Evolutionary conservation across 1,139 yeast species (phyloP), one percentile per base, ranked within the genome.

Genomic region (Hyphopichia wangnamkhiaoensis): DNA sequence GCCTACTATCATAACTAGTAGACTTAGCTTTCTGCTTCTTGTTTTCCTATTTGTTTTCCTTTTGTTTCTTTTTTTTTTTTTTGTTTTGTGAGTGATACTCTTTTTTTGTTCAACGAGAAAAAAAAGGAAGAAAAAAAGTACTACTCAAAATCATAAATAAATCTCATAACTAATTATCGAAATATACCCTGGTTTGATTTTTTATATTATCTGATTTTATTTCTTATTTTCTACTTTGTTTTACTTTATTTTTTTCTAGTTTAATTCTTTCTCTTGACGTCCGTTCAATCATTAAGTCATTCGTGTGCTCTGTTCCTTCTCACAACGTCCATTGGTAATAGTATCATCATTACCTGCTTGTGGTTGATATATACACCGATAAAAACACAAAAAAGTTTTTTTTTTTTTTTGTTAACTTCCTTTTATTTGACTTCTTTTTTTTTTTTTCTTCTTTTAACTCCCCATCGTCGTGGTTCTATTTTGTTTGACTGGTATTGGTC

Each of bases 371-470:
- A n/a, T n/a, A n/a, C n/a, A n/a, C n/a, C n/a, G n/a, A n/a, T n/a
- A n/a, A 23, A 12, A 21, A 7, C 7, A 21, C 7, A 21, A 21
- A 21, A 7, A 21, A 21, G 10, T 20, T 13, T 19, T 18, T 21
- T 12, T 16, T 18, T 28, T 27, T 29, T 20, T 13, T 16, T 28
- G n/a, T 29, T 28, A 21, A 18, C 14, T 16, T 18, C 34, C 23
- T 21, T 29, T 36, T 32, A 20, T 31, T 32, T 27, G 16, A 31
- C n/a, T 18, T 21, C 33, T 17, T 23, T 27, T 32, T 25, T 34
- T 27, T n/a, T 25, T 25, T 20, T 31, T 40, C 31, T 30, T 30
- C 13, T 27, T n/a, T n/a, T n/a, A n/a, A n/a, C n/a, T n/a, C n/a
- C n/a, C n/a, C n/a, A n/a, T n/a, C n/a, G n/a, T n/a, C n/a, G n/a